Evolutionary conservation across 2,329 filamentous ascomycete genomes (phyloP).

Genomic region (Pseudogymnoascus sp.): DNA sequence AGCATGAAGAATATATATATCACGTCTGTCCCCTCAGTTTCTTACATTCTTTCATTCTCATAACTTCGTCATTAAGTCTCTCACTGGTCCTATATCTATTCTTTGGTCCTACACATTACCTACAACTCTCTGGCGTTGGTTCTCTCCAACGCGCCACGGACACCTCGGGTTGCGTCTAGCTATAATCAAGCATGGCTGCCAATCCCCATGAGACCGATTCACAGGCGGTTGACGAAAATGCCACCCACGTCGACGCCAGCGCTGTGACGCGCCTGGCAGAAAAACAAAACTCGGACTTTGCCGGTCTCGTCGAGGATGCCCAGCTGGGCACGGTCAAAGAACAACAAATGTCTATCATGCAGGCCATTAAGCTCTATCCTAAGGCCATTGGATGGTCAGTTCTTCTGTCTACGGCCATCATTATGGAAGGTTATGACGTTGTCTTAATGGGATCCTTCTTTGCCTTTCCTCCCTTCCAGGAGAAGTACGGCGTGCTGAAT

Average conservation of each 20-base stretch:
- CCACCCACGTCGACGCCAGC: background rate
- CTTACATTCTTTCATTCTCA: background rate
- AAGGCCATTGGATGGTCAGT: slow-evolving; percentile 24
- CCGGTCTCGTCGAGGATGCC: slow-evolving; percentile 1
- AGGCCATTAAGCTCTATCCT: slow-evolving; percentile 11
- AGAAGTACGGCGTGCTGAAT: slow-evolving; percentile 23
- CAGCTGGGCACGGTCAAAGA: slow-evolving; percentile 9
- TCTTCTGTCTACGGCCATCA: slow-evolving; percentile 28
- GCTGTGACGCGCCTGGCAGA: background rate
- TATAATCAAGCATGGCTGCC: background rate
- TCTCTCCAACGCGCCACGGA: background rate
- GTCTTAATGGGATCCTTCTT: slow-evolving; percentile 29
- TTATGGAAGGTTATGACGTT: slow-evolving; percentile 33
- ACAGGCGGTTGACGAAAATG: background rate
- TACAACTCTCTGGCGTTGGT: background rate
- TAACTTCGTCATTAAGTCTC: background rate
- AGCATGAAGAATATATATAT: background rate
- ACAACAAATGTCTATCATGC: slow-evolving; percentile 8
- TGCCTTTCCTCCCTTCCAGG: slow-evolving; percentile 22
- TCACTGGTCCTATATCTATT: background rate
- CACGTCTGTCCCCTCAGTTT: background rate
- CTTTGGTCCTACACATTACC: background rate
- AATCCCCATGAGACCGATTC: background rate
- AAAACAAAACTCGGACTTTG: background rate
- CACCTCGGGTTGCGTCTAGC: background rate